Evolutionary conservation across 2,329 filamentous ascomycete genomes (phyloP).

Genomic region (Penicillium janthinellum): DNA sequence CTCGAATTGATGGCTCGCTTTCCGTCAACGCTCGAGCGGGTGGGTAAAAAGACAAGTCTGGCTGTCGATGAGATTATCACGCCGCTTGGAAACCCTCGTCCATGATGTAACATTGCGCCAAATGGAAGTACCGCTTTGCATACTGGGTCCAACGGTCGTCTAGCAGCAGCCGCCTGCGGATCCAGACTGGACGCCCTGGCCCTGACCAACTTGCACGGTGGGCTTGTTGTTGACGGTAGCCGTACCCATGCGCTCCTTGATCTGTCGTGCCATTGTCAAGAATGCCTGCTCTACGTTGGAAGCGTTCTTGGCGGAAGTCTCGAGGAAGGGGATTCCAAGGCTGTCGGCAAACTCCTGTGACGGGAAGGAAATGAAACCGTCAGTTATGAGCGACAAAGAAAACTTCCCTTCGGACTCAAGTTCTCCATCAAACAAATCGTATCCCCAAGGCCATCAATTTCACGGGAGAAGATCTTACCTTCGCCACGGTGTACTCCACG

Average conservation of each 20-base stretch:
- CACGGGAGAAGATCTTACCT: conserved; percentile 63
- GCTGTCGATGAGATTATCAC: conserved; percentile 19
- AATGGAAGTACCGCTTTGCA: conserved; percentile 26
- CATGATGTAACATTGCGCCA: conserved; percentile 30
- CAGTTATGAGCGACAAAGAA: background rate
- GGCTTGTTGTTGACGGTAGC: conserved; percentile 98
- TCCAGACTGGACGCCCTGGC: conserved; percentile 87
- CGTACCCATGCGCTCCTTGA: conserved; percentile 99
- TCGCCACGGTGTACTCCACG: conserved; percentile 98
- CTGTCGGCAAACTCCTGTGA: conserved; percentile 95
- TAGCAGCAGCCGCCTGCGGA: conserved; percentile 91
- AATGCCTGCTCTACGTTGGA: conserved; percentile 99
- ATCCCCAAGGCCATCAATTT: background rate
- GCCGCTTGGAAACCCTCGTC: conserved; percentile 22
- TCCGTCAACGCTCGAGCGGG: background rate
- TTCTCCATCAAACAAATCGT: background rate
- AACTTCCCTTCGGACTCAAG: background rate
- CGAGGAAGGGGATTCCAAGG: conserved; percentile 97
- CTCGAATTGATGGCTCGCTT: conserved; percentile 6
- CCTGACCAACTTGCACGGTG: conserved; percentile 91
- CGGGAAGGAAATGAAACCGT: conserved; percentile 14
- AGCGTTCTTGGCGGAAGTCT: conserved; percentile 99
- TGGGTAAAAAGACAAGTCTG: conserved; percentile 14
- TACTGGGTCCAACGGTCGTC: conserved; percentile 35
- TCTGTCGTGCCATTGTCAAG: conserved; percentile 99